Percentiles rank a stretch among this genome's conserved stretches.
Conservation (phyloP, 2,329 filamentous ascomycete species). For the Tolypocladium amazonense region DNA sequence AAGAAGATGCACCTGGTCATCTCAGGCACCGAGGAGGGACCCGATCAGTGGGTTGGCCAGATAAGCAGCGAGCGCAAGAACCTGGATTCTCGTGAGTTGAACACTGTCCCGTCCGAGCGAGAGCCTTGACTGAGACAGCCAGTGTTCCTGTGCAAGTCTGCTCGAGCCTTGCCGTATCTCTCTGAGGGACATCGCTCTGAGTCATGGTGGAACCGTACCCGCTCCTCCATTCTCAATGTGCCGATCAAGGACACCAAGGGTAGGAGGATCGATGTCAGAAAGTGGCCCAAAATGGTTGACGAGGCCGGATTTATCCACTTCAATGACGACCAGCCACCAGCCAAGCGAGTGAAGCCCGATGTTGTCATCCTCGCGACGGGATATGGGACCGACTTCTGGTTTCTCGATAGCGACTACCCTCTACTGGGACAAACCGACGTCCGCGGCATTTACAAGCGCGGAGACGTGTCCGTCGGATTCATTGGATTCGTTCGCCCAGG, state of each 20-base stretch:
- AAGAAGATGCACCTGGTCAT: constrained; percentile 30
- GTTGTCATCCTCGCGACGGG: constrained; percentile 36
- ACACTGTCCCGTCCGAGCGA: background rate
- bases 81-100: constrained; percentile 19
- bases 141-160: constrained; percentile 35
- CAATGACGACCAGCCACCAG: constrained; percentile 14
- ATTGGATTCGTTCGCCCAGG: constrained; percentile 37
- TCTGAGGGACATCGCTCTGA: constrained; percentile 21
- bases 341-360: constrained; percentile 25
- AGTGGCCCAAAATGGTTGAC: constrained; percentile 30
- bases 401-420: constrained; percentile 28
- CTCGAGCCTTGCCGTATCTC: constrained; percentile 31
- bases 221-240: constrained; percentile 26
- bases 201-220: constrained; percentile 21
- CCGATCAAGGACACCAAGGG: constrained; percentile 26
- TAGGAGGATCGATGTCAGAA: constrained; percentile 29
- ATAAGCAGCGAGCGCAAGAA: constrained; percentile 26
- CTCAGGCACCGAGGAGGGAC: constrained; percentile 32
- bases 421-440: constrained; percentile 36
- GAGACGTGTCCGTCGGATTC: constrained; percentile 28
- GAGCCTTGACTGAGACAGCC: background rate
- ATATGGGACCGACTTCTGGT: constrained; percentile 29
- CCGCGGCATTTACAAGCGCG: constrained; percentile 37
- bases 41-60: constrained; percentile 37
- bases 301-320: constrained; percentile 26